Percentiles rank a stretch among this genome's conserved stretches.
These are phyloP conservation scores for Chaetothyriales sp. DNA, from an alignment of 2,329 filamentous ascomycete species.

Conservation along the genomic window DNA sequence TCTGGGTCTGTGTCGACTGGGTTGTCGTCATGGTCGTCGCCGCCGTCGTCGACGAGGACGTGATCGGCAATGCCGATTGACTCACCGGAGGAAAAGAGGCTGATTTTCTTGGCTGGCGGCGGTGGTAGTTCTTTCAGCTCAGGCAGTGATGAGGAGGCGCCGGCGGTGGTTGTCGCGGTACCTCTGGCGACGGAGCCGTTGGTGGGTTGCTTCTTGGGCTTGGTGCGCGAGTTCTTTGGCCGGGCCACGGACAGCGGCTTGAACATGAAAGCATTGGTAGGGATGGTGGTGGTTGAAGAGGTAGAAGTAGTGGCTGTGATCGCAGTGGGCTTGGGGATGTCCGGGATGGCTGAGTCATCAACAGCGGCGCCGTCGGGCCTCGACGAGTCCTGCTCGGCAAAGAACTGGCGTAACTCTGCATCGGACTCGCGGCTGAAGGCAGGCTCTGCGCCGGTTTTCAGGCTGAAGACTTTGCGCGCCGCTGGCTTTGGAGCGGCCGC, in stretches of 20 bases:
- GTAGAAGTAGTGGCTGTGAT: conserved; percentile 36
- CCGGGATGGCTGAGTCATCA: background rate
- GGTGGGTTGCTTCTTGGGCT: conserved; percentile 25
- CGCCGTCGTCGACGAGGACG: background rate
- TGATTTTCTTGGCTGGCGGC: conserved; percentile 30
- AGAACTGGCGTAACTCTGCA: conserved; percentile 24
- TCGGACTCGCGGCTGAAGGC: conserved; percentile 58
- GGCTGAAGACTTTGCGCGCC: conserved; percentile 47
- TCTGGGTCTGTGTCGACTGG: conserved; percentile 22
- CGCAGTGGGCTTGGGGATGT: conserved; percentile 26
- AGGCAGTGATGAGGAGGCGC: background rate
- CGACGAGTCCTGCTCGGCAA: conserved; percentile 23
- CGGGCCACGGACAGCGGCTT: conserved; percentile 73
- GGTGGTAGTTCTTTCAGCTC: conserved; percentile 4
- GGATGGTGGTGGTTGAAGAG: background rate
- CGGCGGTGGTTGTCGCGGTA: conserved; percentile 27
- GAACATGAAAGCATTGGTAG: conserved; percentile 75
- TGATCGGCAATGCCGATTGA: background rate
- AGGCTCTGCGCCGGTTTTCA: conserved; percentile 73
- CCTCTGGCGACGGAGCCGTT: conserved; percentile 18
- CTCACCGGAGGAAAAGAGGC: conserved; percentile 27
- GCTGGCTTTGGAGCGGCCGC: conserved; percentile 24
- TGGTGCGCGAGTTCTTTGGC: conserved; percentile 46
- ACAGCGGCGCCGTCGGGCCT: conserved; percentile 7
- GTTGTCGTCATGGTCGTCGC: conserved; percentile 22